Evolutionary conservation across 2,329 filamentous ascomycete species (phyloP), one percentile per base, ranked within the genome.

Genomic region (Teratosphaeria pseudoeucalypti): DNA sequence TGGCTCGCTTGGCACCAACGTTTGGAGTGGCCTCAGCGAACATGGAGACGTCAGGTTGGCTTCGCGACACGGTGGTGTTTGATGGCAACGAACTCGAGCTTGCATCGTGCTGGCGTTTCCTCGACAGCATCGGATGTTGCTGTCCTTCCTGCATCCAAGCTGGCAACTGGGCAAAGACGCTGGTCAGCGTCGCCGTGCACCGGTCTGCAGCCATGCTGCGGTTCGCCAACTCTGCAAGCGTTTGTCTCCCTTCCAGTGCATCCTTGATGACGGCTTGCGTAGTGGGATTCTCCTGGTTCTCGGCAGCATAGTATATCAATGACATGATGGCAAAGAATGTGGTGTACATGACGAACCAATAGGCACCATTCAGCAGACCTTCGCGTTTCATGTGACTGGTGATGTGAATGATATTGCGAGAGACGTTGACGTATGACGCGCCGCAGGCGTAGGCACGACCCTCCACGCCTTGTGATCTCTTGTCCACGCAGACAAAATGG

Each of bases 131-230:
- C 11, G 75, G 70, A 54, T 76, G 76, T 16, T 70, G 65, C 26
- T 76, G 75, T 55, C 74, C 77, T 60, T 79, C 75, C 37, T 82
- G 78, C 66, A 72, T 69, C 71, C 72, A 74, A 34, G 70, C 86
- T 0, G 92, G 90, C 0, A 97, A 75, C 69, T 91, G 85, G 61
- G 94, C 89, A 71, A 97, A 96, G 7, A 96, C 80, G 55, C 81
- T 90, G 70, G 85, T 83, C 32, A 99, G 79, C 49, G 89, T 87
- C 54, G 80, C 81, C 1, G 89, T 90, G 68, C 95, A 94, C 62
- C 90, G 82, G 71, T 96, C 90, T 2, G 94, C 94, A 39, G 92
- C 91, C 79, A 95, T 82, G 70, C 91, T 96, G 67, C 88, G 87
- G 67, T 88, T 85, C 2, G 91, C 88, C 60, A 97, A 80, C 16